Evolutionary conservation across 768 basidiomycete species (phyloP), one percentile per base, ranked within the genome.

Genomic region (Mycena amicta): DNA sequence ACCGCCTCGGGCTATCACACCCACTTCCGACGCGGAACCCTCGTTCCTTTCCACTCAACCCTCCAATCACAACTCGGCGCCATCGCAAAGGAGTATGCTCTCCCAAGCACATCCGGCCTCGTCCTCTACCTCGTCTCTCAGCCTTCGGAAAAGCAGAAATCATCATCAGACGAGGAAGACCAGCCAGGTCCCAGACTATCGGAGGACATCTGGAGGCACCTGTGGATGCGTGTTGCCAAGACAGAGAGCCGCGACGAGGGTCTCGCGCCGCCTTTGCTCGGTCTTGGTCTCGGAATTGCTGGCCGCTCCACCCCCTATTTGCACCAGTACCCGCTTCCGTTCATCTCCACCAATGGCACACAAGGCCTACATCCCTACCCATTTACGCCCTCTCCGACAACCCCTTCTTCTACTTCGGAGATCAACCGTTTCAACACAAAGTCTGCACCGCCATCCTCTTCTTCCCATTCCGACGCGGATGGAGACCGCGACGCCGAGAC

Each of bases 41-140:
- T 98, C 13, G 83, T 98, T 3, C 89, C 95, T 0, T 79, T 98
- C 0, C 85, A 95, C 68, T 79, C 94, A 4, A 92, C 89, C 0
- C 75, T 98, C 1, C 88, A 92, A 40, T 82, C 87, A 1, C 95
- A 97, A 70, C 75, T 97, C 11, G 78, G 80, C 22, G 90, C 93
- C 5, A 97, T 98, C 52, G 94, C 95, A 15, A 88, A 88, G 72
- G 95, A 98, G 73, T 98, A 95, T 67, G 91, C 92, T 2, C 77
- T 98, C 18, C 95, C 95, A 1, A 93, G 89, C 64, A 92, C 91
- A 0, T 73, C 83, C 15, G 95, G 95, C 4, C 74, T 98, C 47
- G 78, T 92, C 41, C 79, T 98, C 2, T 98, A 95, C 72, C 84
- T 98, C 46, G 82, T 92, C 43, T 77, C 74, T 12, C 59, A 64